Base-by-base conservation (phyloP, 306 rosid species). In the Vigna unguiculata region DNA sequence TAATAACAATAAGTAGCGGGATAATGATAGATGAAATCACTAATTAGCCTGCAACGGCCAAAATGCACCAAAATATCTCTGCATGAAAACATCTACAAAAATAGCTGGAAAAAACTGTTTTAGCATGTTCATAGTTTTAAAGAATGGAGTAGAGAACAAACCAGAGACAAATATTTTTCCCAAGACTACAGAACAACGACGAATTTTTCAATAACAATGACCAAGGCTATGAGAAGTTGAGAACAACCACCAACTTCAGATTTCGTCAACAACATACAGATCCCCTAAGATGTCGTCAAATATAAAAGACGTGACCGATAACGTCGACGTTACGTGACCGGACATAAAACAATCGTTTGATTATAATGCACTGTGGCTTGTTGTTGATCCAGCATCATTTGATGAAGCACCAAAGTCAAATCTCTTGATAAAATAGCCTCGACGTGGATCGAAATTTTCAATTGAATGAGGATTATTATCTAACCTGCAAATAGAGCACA, bases 401-500 rank as follows among this genome's bases (percentile, higher is more conserved):
- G 32, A 16, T 6, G 40, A 61, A 7, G 78, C 4, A 22, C 45
- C 34, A 15, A 3, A 38, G 57, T 17, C 21, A 22, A 71, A 48
- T 21, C 16, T 41, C 60, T 30, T 12, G 30, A 48, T 4, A 12
- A 12, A 25, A 1, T 54, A 38, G 9, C 13, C 4, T 9, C 60
- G 19, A 7, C 3, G 36, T 20, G 1, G 28, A 9, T 13, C 28
- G 7, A 47, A 61, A 45, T 16, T 36, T 14, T 61, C 8, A 13
- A 28, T 20, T 1, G 17, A 24, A 19, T 13, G 8, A 62, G 9
- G 15, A 61, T 16, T 3, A 30, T 24, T 20, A 9, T 9, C 49
- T 20, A 40, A 28, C 79, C 83, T 80, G 75, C 17, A 13, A 19
- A 54, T 19, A 80, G 13, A 22, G 64, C 32, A 52, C 4, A 4